Percentiles rank a stretch among this genome's conserved stretches.
Conservation (phyloP, 1,139 yeast genomes). For the Debaryomyces robertsiae region DNA sequence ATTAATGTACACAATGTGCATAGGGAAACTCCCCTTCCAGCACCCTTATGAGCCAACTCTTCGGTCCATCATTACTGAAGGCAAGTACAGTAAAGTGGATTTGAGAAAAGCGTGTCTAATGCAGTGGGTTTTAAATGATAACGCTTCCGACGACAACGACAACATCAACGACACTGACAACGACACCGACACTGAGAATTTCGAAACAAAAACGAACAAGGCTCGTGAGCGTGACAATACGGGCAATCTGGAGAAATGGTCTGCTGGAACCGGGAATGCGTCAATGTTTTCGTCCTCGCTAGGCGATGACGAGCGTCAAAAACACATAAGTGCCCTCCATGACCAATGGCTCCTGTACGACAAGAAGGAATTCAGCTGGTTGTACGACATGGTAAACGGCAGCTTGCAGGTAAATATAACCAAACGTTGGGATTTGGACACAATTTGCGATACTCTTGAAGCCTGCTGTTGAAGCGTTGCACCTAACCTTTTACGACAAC, state of each 20-base stretch:
- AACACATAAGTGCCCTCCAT: conserved; percentile 17
- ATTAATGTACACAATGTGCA: conserved; percentile 67
- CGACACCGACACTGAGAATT: conserved; percentile 5
- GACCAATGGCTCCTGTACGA: conserved; percentile 28
- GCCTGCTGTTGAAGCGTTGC: too few relatives aligned
- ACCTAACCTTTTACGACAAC: neutral
- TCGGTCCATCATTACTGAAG: conserved; percentile 70
- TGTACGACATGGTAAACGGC: conserved; percentile 52
- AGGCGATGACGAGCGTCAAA: conserved; percentile 11
- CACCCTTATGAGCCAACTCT: conserved; percentile 81
- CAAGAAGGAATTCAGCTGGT: conserved; percentile 27
- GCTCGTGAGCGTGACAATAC: too few relatives aligned
- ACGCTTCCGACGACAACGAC: neutral
- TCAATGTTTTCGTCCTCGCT: conserved; percentile 7
- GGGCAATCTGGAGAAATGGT: conserved; percentile 24
- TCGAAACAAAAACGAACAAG: too few relatives aligned
- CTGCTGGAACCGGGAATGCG: conserved; percentile 10
- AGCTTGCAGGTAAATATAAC: conserved; percentile 57
- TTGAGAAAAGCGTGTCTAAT: conserved; percentile 38
- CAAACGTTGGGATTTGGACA: conserved; percentile 52
- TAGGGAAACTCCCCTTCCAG: conserved; percentile 78
- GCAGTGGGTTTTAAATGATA: conserved; percentile 28
- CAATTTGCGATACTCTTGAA: conserved; percentile 21
- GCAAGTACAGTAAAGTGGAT: conserved; percentile 54
- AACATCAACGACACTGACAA: conserved; percentile 9